These are phyloP conservation scores for Paxillus involutus DNA, from an alignment of 768 basidiomycete species.

Conservation along the genomic window DNA sequence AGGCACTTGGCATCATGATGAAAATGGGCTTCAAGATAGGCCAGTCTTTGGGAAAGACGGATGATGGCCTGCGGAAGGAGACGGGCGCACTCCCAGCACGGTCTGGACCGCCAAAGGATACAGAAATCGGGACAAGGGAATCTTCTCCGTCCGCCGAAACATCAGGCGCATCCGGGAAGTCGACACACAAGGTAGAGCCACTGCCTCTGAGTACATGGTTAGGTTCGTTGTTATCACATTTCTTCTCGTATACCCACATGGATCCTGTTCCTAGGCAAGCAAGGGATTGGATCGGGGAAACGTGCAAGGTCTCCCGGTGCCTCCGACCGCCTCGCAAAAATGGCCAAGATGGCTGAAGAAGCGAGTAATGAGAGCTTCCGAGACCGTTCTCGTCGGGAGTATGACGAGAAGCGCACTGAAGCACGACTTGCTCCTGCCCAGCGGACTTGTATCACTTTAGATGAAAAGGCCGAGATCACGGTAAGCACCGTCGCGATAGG, in stretches of 20 bases:
- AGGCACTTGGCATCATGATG: slow-evolving; percentile 88
- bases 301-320: slow-evolving; percentile 65
- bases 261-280: slow-evolving; percentile 55
- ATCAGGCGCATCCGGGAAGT: slow-evolving; percentile 1
- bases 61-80: slow-evolving; percentile 11
- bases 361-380: slow-evolving; percentile 60
- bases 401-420: slow-evolving; percentile 74
- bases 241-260: neutral
- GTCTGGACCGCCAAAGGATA: neutral
- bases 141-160: slow-evolving; percentile 1
- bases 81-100: slow-evolving; percentile 3
- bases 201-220: slow-evolving; percentile 79
- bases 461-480: slow-evolving; percentile 68
- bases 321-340: slow-evolving; percentile 67
- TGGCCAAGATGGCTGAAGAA: slow-evolving; percentile 61
- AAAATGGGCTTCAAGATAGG: slow-evolving; percentile 93
- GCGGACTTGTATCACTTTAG: slow-evolving; percentile 71
- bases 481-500: slow-evolving; percentile 23
- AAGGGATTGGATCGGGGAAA: slow-evolving; percentile 72
- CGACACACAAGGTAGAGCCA: slow-evolving; percentile 59
- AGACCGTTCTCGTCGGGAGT: slow-evolving; percentile 69
- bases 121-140: neutral
- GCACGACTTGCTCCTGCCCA: slow-evolving; percentile 69
- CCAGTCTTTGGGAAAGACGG: slow-evolving; percentile 62
- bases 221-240: slow-evolving; percentile 46